Percentiles rank a stretch among this genome's conserved stretches.
Evolutionary conservation across 2,329 filamentous ascomycete genomes (phyloP).

Genomic region (Thielaviopsis populi): DNA sequence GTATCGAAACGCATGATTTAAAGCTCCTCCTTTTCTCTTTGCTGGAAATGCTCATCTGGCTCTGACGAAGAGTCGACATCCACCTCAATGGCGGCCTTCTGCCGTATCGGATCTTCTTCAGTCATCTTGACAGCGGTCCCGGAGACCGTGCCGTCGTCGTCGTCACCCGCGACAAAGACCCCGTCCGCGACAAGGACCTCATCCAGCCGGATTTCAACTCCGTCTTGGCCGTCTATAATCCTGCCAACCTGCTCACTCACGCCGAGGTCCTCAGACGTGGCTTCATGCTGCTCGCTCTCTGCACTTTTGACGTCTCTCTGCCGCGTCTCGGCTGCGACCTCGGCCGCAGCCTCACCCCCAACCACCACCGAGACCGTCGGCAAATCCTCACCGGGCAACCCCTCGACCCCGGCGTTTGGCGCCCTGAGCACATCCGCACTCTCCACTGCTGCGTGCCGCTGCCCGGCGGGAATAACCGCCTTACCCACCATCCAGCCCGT

Average conservation of each 20-base stretch:
- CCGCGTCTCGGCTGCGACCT: background rate
- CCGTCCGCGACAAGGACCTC: background rate
- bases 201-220: background rate
- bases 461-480: slow-evolving; percentile 29
- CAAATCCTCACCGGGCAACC: slow-evolving; percentile 29
- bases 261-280: slow-evolving; percentile 25
- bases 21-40: slow-evolving; percentile 6
- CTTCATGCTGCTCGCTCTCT: slow-evolving; percentile 21
- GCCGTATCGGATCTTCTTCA: background rate
- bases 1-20: background rate
- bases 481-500: slow-evolving; percentile 40
- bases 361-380: slow-evolving; percentile 28
- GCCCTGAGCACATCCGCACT: slow-evolving; percentile 22
- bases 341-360: too few species aligned
- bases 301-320: slow-evolving; percentile 20
- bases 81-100: slow-evolving; percentile 22
- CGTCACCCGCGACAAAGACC: background rate
- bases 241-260: slow-evolving; percentile 40
- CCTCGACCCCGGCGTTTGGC: slow-evolving; percentile 21
- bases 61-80: slow-evolving; percentile 1
- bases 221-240: slow-evolving; percentile 31
- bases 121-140: slow-evolving; percentile 13
- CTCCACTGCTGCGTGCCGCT: slow-evolving; percentile 19
- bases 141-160: slow-evolving; percentile 14
- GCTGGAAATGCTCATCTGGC: background rate